Conservation (phyloP, 306 rosid genomes). For the Begonia fuchsioides region DNA sequence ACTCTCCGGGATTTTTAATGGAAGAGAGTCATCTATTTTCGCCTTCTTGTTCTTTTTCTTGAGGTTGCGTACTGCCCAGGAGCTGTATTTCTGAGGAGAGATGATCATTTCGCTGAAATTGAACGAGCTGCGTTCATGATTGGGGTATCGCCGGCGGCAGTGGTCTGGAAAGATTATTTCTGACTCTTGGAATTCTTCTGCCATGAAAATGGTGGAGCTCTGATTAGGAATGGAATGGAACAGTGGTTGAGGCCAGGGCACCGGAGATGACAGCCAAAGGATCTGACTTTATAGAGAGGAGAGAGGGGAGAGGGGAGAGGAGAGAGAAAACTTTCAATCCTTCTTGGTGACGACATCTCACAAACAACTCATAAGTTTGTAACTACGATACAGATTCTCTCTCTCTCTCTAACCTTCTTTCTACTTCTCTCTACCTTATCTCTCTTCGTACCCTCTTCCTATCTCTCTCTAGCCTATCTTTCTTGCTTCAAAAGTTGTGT, state of each 20-base stretch:
- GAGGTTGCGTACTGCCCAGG: not conserved
- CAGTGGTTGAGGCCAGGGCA: conserved; percentile 5
- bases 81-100: not conserved
- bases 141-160: no score
- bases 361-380: no score
- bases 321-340: not conserved
- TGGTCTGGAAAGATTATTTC: conserved; percentile 62
- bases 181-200: conserved; percentile 53
- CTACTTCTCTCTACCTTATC: no score
- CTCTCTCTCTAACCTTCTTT: no score
- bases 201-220: conserved; percentile 16
- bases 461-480: no score
- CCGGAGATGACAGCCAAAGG: not conserved
- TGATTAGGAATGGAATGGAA: conserved; percentile 15
- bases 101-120: not conserved
- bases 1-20: conserved; percentile 42
- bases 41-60: conserved; percentile 2
- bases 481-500: no score
- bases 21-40: conserved; percentile 22
- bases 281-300: conserved; percentile 17
- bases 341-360: no score
- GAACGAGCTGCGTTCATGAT: not conserved
- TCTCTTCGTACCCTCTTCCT: no score
- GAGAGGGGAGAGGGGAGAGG: no score
- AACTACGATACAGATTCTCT: no score